Evolutionary conservation across 1,284 basidiomycete genomes (phyloP), one percentile per base, ranked within the genome.

Genomic region (Neolentinus lepideus): DNA sequence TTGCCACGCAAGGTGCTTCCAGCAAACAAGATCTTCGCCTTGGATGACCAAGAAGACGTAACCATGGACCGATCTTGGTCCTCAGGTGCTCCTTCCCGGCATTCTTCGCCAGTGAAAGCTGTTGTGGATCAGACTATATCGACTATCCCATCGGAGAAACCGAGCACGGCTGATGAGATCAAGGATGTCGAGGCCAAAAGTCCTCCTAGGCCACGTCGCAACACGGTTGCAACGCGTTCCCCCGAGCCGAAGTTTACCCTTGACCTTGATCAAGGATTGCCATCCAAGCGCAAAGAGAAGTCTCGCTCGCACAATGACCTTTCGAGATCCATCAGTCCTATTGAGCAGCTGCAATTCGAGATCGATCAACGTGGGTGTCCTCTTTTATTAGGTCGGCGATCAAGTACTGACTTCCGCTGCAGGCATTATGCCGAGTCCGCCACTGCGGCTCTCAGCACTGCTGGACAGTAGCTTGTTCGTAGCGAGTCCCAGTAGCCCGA

Each of bases 391-490:
- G 50, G 21, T 36, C 14, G 14, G 21, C 10, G 11, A 36, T 38
- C 2, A 12, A 26, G 57, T 25, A 31, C 43, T 57, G 54, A 35
- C 51, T 16, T 25, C n/a, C 53, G 19, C n/a, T 24, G 54, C 36
- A 24, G 56, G 53, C 26, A 33, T 53, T 52, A 36, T 53, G 59
- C 64, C 2, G 62, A 68, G 52, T 75, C 76, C 79, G 19, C 74
- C 79, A 10, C 76, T 76, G 22, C 77, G 80, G 19, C 72, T 88
- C 24, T 84, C 83, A 1, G 70, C 83, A 10, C 72, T 88, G 38
- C 66, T 90, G 14, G 85, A 89, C 65, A 76, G 78, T 58, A 84
- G 75, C 59, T 61, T 88, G 38, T 88, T 90, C 64, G 78, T 89
- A 52, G 77, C 79, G 1, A 45, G 72, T 76, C 22, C 72, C 72